Evolutionary conservation across 2,329 filamentous ascomycete genomes (phyloP), one percentile per base, ranked within the genome.

Genomic region (Hirsutella minnesotensis): DNA sequence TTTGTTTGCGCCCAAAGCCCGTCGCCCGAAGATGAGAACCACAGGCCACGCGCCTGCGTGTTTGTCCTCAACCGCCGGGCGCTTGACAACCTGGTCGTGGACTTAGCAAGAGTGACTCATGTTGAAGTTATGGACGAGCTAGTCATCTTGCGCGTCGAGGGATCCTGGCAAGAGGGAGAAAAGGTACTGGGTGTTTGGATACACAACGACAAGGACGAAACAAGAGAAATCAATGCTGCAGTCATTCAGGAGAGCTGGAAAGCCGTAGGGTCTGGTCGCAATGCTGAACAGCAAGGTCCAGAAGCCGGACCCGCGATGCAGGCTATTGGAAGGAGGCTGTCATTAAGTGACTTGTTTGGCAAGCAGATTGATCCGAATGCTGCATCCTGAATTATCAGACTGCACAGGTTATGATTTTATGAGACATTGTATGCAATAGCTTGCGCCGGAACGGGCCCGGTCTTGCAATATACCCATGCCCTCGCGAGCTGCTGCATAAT

Each of bases 1-100:
- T 98, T 96, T 60, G 77, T 96, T 42, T 94, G 86, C 68, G 74
- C 83, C 49, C 72, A 77, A 56, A 60, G 64, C 51, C 70, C 64
- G 48, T 47, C 67, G 53, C 52, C 58, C 3, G 57, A 60, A 3
- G 61, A 59, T 22, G 47, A 51, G 38, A 53, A 34, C 18, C 56
- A 66, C 39, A 51, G 53, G 9, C 59, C 67, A 30, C 57, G 67
- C 15, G 66, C 68, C 19, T 78, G 78, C 63, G 74, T 86, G 15
- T 83, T 88, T 53, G 70, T 90, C 7, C 69, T 90, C 47, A 89
- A 86, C 62, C 72, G 85, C 37, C 74, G 79, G 34, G 78, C 79
- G 0, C 64, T 87, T 40, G 73, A 83, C 41, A 89, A 90, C 54
- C 72, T 88, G 42, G 69, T 80, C 34, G 66, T 86, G 12, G 76